Evolutionary conservation across 768 basidiomycete genomes (phyloP), one percentile per base, ranked within the genome.

Genomic region (Hortiboletus flavorubellus): DNA sequence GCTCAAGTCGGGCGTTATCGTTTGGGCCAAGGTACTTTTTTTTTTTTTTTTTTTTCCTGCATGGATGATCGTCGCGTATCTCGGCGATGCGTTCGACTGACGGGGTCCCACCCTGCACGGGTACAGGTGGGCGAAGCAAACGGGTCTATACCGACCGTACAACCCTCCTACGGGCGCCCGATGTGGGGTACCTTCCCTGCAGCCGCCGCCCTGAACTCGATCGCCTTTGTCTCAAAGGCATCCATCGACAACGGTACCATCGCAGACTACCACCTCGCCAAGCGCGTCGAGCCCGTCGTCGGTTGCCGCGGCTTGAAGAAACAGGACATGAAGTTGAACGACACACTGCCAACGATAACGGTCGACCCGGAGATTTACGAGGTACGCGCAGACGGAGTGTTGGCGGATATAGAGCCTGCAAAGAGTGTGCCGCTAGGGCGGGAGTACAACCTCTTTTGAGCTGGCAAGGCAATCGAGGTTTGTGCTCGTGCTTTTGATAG

Each of bases 281-380:
- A 96, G 69, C 79, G 80, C 7, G 72, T 83, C 18, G 86, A 86
- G 59, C 82, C 91, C 0, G 96, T 99, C 43, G 76, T 75, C 49
- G 79, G 80, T 23, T 98, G 96, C 61, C 77, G 94, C 26, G 73
- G 67, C 5, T 76, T 99, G 54, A 80, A 70, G 23, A 98, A 99
- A 79, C 81, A 80, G 67, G 85, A 93, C 65, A 95, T 98, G 92
- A 98, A 97, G 73, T 91, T 85, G 85, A 99, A 99, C 70, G 78
- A 84, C 49, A 71, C 78, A 46, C 83, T 84, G 59, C 97, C 97
- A 3, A 78, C 77, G 69, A 92, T 99, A 84, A 76, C 56, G 46
- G 95, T 99, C 35, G 93, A 99, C 67, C 88, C 97, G 2, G 96
- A 98, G 75, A 89, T 76, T 44, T 98, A 94, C 65, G 88, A 88